These are phyloP conservation scores for Metschnikowia henanensis DNA, from an alignment of 805 yeast genomes.

Conservation along the genomic window DNA sequence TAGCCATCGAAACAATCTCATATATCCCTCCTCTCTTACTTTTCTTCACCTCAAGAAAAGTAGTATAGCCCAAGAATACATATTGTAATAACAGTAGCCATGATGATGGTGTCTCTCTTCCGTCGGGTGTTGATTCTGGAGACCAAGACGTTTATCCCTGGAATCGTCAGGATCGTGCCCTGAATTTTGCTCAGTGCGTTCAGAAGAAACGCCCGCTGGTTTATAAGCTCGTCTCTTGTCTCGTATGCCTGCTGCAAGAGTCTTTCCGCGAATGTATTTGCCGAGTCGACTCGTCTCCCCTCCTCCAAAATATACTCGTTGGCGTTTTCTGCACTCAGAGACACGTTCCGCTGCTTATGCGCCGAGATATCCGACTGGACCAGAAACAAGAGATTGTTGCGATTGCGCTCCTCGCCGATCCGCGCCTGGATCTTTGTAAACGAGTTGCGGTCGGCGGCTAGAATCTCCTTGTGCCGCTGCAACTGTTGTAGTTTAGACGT, in stretches of 20 bases:
- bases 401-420: conserved; percentile 72
- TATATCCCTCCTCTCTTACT: too few relatives aligned
- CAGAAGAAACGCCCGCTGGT: conserved; percentile 66
- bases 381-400: conserved; percentile 68
- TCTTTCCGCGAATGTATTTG: conserved; percentile 76
- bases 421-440: conserved; percentile 57
- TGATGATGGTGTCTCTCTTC: conserved; percentile 82
- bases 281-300: conserved; percentile 65
- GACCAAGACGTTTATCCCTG: conserved; percentile 78
- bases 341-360: conserved; percentile 47
- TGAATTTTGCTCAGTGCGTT: conserved; percentile 65
- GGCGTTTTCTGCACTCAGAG: conserved; percentile 35
- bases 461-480: conserved; percentile 75
- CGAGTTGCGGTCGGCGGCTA: conserved; percentile 67
- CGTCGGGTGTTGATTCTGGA: conserved; percentile 84
- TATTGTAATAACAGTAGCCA: conserved; percentile 68
- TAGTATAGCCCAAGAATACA: conserved; percentile 73
- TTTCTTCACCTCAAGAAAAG: conserved; percentile 10
- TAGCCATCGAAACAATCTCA: too few relatives aligned
- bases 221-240: conserved; percentile 79
- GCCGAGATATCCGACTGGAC: conserved; percentile 80
- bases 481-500: conserved; percentile 80
- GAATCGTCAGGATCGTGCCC: conserved; percentile 64
- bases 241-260: conserved; percentile 83
- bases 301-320: conserved; percentile 81